Percentiles rank a stretch among this genome's conserved stretches.
Evolutionary conservation across 345 rosid genomes (phyloP).

Genomic region (Citrus maxima): DNA sequence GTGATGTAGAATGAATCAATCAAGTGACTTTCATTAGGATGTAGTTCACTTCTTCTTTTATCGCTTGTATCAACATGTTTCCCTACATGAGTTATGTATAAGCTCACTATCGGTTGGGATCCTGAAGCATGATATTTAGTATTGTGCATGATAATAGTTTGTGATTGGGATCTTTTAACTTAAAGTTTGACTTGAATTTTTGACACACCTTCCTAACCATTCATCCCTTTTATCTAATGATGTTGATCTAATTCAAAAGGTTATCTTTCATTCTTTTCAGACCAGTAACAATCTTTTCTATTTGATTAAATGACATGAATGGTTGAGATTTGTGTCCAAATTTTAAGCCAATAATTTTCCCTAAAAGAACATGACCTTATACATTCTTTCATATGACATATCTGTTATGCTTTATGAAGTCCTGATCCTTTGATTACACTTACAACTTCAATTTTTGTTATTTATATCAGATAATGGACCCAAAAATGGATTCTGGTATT

Average conservation of each 20-base stretch:
- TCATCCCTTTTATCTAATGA: neutral
- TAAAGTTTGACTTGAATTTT: neutral
- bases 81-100: neutral
- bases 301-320: neutral
- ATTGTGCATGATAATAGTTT: neutral
- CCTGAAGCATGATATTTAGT: neutral
- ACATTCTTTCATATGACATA: neutral
- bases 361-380: neutral
- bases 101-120: neutral
- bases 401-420: neutral
- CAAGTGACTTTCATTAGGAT: neutral
- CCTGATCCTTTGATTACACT: slow-evolving; percentile 1
- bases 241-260: neutral
- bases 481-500: slow-evolving; percentile 98
- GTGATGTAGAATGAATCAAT: neutral
- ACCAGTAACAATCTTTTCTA: too few relatives aligned
- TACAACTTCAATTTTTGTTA: slow-evolving; percentile 1
- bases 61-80: neutral
- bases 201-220: neutral
- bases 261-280: neutral
- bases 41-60: neutral
- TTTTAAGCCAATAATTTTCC: neutral
- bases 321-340: neutral
- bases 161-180: neutral
- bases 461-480: slow-evolving; percentile 87